These are phyloP conservation scores for Auricularia cornea DNA, from an alignment of 768 basidiomycete species.

Conservation along the genomic window DNA sequence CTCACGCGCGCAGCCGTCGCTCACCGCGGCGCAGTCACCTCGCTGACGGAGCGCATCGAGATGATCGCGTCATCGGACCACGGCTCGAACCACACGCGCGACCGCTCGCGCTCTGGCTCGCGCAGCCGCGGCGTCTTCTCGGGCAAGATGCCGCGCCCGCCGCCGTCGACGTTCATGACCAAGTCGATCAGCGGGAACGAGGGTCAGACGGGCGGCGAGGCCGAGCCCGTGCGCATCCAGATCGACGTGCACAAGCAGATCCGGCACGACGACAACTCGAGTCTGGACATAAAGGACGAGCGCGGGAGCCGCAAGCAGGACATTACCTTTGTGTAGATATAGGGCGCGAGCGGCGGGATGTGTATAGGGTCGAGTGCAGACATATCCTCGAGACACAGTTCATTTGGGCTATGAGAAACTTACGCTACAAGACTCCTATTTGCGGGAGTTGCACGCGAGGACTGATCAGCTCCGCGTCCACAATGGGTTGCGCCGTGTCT, in stretches of 20 bases:
- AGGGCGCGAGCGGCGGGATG: no score
- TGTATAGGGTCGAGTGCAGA: no score
- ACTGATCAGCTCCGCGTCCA: no score
- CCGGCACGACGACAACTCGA: background rate
- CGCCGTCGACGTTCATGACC: background rate
- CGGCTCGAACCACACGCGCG: background rate
- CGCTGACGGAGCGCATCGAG: background rate
- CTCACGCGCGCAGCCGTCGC: no score
- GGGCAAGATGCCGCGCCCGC: background rate
- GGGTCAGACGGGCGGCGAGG: background rate
- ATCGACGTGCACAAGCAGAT: background rate
- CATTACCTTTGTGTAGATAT: background rate
- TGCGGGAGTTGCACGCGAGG: no score
- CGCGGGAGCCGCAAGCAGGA: background rate
- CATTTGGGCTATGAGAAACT: no score
- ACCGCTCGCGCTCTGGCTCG: background rate
- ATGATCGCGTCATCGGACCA: background rate
- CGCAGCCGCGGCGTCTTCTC: background rate
- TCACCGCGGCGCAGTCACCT: background rate
- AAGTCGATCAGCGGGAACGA: background rate
- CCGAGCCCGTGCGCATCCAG: background rate
- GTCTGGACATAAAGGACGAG: background rate
- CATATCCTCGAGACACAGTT: no score
- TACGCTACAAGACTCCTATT: no score
- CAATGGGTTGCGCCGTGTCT: no score